Evolutionary conservation across 495 filamentous ascomycete genomes (phyloP).

Genomic region (Aspergillus biplanus): DNA sequence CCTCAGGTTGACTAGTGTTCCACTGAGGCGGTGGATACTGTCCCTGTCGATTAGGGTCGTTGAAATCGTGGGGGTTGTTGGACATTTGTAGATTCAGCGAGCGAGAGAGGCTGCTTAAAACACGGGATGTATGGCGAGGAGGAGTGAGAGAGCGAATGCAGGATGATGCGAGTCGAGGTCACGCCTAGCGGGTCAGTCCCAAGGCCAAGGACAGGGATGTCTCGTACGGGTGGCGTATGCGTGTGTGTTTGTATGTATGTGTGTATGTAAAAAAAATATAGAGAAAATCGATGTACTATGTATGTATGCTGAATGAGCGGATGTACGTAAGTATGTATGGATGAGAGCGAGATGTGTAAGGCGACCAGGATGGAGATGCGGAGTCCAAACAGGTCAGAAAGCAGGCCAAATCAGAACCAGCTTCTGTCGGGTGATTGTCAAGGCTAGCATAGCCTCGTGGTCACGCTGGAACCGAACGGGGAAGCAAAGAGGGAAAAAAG

Average conservation of each 20-base stretch:
- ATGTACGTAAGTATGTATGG: constrained; percentile 24
- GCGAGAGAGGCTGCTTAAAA: constrained; percentile 27
- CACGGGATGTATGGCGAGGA: constrained; percentile 16
- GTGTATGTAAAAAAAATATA: constrained; percentile 8
- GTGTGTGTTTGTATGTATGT: constrained; percentile 21
- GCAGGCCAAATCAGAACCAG: constrained; percentile 33
- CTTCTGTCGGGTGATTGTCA: constrained; percentile 38
- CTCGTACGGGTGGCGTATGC: constrained; percentile 15
- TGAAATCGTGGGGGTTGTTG: constrained; percentile 46
- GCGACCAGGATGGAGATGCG: constrained; percentile 29
- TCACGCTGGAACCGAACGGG: constrained; percentile 27
- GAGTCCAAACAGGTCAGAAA: constrained; percentile 29
- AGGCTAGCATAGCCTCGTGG: constrained; percentile 39
- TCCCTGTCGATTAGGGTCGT: constrained; percentile 47
- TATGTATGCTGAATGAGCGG: constrained; percentile 20
- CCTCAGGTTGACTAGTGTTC: constrained; percentile 49
- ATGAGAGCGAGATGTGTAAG: constrained; percentile 20
- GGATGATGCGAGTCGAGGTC: constrained; percentile 35
- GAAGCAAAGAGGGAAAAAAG: constrained; percentile 2
- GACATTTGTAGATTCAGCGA: constrained; percentile 48
- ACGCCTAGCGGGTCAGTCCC: constrained; percentile 27
- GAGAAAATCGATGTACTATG: constrained; percentile 15
- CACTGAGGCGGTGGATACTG: constrained; percentile 53
- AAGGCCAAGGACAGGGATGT: constrained; percentile 20
- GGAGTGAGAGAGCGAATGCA: constrained; percentile 27